Conservation (phyloP, 2,329 filamentous ascomycete species). For the Alternaria alternata region DNA sequence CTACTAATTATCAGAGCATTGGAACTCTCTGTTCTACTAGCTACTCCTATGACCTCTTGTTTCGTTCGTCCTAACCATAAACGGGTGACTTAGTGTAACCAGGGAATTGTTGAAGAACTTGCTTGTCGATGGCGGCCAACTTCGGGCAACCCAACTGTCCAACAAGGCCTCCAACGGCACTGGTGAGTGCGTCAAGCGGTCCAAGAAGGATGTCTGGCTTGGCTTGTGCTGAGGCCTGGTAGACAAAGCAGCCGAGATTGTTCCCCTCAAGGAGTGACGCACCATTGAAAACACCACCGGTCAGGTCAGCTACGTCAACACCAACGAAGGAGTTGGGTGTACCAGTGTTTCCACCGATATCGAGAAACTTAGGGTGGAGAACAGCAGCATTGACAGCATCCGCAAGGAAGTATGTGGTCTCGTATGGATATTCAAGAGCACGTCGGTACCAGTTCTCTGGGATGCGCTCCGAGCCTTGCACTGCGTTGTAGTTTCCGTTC, state of each 20-base stretch:
- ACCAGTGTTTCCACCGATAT: constrained; percentile 35
- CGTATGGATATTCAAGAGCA: constrained; percentile 32
- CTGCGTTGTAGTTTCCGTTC: constrained; percentile 25
- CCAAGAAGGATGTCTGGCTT: constrained; percentile 33
- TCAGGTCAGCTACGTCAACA: constrained; percentile 26
- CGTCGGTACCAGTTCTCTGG: constrained; percentile 35
- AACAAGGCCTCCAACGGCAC: constrained; percentile 23
- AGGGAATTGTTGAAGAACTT: constrained; percentile 28
- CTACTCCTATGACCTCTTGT: background rate
- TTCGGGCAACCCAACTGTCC: constrained; percentile 27
- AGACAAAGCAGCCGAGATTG: constrained; percentile 29
- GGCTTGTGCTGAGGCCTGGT: constrained; percentile 29
- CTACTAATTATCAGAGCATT: background rate
- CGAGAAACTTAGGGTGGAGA: constrained; percentile 34
- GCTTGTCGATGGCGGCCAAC: constrained; percentile 23
- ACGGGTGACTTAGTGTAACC: constrained; percentile 28
- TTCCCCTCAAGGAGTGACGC: constrained; percentile 26
- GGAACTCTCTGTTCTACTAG: background rate
- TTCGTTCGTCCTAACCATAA: constrained; percentile 18
- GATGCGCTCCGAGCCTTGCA: constrained; percentile 29
- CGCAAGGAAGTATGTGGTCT: constrained; percentile 28
- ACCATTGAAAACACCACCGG: constrained; percentile 27
- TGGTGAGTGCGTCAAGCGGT: constrained; percentile 21
- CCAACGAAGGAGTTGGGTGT: constrained; percentile 33
- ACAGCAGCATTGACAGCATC: constrained; percentile 27